Percentiles rank a stretch among this genome's conserved stretches.
Evolutionary conservation across 2,329 filamentous ascomycete genomes (phyloP).

Genomic region (Penicillium sp.): DNA sequence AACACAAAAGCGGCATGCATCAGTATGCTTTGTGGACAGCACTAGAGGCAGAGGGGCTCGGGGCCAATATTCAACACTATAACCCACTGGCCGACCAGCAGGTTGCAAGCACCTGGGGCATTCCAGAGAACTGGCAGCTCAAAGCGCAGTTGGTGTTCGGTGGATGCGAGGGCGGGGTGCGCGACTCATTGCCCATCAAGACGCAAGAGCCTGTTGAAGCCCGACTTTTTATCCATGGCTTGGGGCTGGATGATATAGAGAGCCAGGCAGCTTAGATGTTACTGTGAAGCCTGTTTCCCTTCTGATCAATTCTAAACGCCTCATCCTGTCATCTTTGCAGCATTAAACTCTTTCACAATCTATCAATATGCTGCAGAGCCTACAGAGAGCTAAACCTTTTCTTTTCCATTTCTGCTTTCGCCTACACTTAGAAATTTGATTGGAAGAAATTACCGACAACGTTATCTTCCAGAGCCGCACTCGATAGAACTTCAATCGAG

Average conservation of each 20-base stretch:
- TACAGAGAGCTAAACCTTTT: no score
- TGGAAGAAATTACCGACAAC: background rate
- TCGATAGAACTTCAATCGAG: background rate
- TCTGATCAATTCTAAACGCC: no score
- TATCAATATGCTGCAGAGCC: no score
- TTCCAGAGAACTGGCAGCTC: slow-evolving; percentile 69
- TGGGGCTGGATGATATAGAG: background rate
- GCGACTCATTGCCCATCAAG: background rate
- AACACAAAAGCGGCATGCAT: slow-evolving; percentile 73
- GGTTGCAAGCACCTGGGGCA: slow-evolving; percentile 64
- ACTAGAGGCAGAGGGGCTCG: slow-evolving; percentile 75
- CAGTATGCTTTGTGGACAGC: slow-evolving; percentile 70
- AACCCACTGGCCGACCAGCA: slow-evolving; percentile 76
- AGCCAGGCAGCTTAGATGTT: background rate
- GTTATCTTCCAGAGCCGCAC: background rate
- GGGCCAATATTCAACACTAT: slow-evolving; percentile 85
- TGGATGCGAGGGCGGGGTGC: background rate
- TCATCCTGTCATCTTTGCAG: no score
- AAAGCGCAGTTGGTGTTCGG: slow-evolving; percentile 78
- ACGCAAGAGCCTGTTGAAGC: background rate
- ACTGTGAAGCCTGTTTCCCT: background rate
- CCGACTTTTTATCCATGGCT: background rate
- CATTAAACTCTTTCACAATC: no score
- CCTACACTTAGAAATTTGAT: background rate
- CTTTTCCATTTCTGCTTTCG: background rate